These are phyloP conservation scores for Phytophthora pseudosyringae DNA, from an alignment of 352 stramenopile species.

Conservation along the genomic window DNA sequence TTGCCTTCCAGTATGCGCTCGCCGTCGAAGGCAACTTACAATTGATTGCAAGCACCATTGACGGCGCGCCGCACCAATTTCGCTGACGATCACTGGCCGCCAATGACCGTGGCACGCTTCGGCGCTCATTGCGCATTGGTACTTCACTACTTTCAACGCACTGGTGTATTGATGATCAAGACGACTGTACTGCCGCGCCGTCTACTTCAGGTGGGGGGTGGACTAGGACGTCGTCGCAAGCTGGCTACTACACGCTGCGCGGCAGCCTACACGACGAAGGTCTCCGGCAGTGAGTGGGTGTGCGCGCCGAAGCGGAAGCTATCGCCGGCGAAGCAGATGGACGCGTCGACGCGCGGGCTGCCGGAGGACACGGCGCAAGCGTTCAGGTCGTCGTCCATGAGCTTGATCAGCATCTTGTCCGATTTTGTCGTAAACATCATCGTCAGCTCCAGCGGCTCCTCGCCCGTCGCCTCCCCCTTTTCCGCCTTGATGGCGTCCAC, in stretches of 20 bases:
- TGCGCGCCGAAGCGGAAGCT: slow-evolving; percentile 26
- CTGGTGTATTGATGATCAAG: slow-evolving; percentile 5
- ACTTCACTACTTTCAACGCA: not conserved
- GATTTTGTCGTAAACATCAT: slow-evolving; percentile 30
- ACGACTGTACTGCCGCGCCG: slow-evolving; percentile 7
- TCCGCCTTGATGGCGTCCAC: slow-evolving; percentile 19
- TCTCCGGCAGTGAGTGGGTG: slow-evolving; percentile 26
- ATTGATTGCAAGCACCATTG: slow-evolving; percentile 5
- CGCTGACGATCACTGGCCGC: slow-evolving; percentile 2
- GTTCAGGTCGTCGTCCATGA: slow-evolving; percentile 37
- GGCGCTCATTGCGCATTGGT: not conserved
- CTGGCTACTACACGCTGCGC: not conserved
- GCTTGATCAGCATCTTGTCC: slow-evolving; percentile 35
- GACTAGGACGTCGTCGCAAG: too few species aligned
- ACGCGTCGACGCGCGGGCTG: slow-evolving; percentile 15
- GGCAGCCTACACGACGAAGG: slow-evolving; percentile 32
- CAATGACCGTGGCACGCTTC: slow-evolving; percentile 2
- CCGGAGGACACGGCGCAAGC: slow-evolving; percentile 9
- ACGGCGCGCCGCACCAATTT: not conserved
- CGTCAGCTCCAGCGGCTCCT: slow-evolving; percentile 26
- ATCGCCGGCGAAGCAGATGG: slow-evolving; percentile 21
- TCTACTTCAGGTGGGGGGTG: not conserved
- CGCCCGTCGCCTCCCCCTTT: slow-evolving; percentile 6
- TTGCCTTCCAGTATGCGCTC: slow-evolving; percentile 14
- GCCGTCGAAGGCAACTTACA: slow-evolving; percentile 4